Base-by-base conservation (phyloP, 2,329 filamentous ascomycete species). In the Fusarium annulatum region DNA sequence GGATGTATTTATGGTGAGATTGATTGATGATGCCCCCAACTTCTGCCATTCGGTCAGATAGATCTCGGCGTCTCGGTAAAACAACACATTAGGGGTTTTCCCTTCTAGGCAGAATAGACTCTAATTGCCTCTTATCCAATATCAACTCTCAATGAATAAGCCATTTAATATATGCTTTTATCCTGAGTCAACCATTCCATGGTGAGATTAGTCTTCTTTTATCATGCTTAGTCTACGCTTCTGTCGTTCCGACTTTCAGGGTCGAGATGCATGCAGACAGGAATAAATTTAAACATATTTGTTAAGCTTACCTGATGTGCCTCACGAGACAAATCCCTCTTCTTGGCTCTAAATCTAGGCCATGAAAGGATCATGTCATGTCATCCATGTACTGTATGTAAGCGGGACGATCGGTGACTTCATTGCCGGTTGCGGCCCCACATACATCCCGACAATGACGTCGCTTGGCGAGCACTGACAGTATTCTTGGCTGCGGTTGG, bases 331-430 rank as follows among this genome's bases (percentile, higher is more conserved):
- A 33, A 33, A 38, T 23, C 18, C 28, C 36, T 46, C 43, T 60
- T 60, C 55, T 68, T 68, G 65, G 65, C 65, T 68, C 42, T 55
- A 68, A 68, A 68, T 38, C 49, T 49, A 48, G 48, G 33, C 7
- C 51, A 53, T 21, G 26, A 41, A 52, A 15, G 45, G 28, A 61
- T 46, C 43, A 46, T 46, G 39, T 36, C 43, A 30, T 49, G 45
- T 21, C 43, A 46, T 21, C 23, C 36, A 45, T 41, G 21, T 41
- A 21, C 18, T 45, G 12, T n/a, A 34, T 36, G 43, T 67, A 52
- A 67, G 53, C 43, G 69, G 70, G 70, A 23, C 38, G 58, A 74
- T 74, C 71, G 68, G 71, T 71, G 71, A 74, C 67, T 71, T 73
- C 49, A 73, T 68, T 48, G 49, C 53, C 68, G 46, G 30, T 34